These are phyloP conservation scores for Copromyces sp. DNA, from an alignment of 495 filamentous ascomycete species.

Conservation along the genomic window DNA sequence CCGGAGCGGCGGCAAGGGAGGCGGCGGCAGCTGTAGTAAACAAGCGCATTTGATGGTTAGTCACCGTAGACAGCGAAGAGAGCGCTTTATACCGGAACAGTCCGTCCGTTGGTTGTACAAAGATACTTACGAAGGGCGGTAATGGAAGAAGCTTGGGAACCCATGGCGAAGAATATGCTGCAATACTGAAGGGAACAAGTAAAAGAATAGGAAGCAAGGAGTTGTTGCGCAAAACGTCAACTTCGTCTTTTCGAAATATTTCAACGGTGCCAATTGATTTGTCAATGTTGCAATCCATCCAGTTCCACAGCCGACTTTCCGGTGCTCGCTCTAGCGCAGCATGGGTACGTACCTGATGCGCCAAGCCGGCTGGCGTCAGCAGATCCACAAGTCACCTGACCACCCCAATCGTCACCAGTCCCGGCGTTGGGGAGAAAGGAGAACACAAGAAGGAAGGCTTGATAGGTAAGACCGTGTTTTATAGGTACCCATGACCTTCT, in stretches of 20 bases:
- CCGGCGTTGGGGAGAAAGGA: not conserved
- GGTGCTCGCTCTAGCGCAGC: not conserved
- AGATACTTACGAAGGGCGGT: not conserved
- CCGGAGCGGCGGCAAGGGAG: conserved; percentile 14
- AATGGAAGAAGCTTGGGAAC: conserved; percentile 16
- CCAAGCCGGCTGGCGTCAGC: conserved; percentile 17
- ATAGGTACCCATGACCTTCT: too few relatives aligned
- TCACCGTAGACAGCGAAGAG: not conserved
- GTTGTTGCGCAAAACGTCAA: not conserved
- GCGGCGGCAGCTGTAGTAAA: conserved; percentile 18
- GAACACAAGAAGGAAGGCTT: too few relatives aligned
- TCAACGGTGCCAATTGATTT: not conserved
- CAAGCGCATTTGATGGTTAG: not conserved
- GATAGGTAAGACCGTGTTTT: too few relatives aligned
- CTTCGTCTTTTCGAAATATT: not conserved
- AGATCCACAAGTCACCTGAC: conserved; percentile 13
- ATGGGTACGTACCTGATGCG: not conserved
- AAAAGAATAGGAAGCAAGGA: not conserved
- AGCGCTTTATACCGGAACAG: not conserved
- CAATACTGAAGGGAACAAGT: not conserved
- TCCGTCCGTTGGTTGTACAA: not conserved
- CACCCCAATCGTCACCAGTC: conserved; percentile 12
- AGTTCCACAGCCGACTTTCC: not conserved
- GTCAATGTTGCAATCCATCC: not conserved
- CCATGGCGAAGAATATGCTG: conserved; percentile 18